Base-by-base conservation (phyloP, 2,329 filamentous ascomycete species). In the Chaetomiaceae sp. region DNA sequence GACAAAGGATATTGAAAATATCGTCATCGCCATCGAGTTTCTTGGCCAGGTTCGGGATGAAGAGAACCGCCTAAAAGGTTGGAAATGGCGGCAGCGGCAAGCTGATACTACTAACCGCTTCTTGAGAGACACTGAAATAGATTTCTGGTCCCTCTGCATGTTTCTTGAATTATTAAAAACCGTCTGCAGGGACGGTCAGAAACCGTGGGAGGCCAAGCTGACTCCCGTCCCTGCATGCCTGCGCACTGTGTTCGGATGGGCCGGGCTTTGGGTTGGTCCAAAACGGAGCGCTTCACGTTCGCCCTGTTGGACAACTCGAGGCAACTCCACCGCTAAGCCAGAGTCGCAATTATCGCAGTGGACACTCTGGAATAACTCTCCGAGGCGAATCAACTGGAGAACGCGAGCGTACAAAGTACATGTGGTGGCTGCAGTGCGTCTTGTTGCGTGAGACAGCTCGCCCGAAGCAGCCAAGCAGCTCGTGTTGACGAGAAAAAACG, bases 241-340 rank as follows among this genome's bases (percentile, higher is more conserved):
- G 43, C 53, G 52, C 59, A 61, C 59, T 60, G 59, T 61, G 59
- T 61, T 60, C 58, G 59, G 56, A 57, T 51, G 44, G 44, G 44
- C 50, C 55, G 56, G 59, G 52, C 45, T 48, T 48, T 52, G 47
- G 37, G n/a, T n/a, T n/a, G n/a, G n/a, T n/a, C n/a, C n/a, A 27
- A 27, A 25, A 41, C 31, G 25, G 39, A 27, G 25, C 25, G 6
- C 25, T 10, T 27, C n/a, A n/a, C n/a, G n/a, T n/a, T n/a, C n/a
- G n/a, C n/a, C n/a, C n/a, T n/a, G n/a, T n/a, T n/a, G n/a, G n/a
- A n/a, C n/a, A n/a, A n/a, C n/a, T n/a, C n/a, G n/a, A 27, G 25
- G 10, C 33, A 7, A 14, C 14, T 8, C 31, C 13, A 13, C 27
- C 30, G 23, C 10, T 8, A n/a, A 39, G 20, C 25, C 37, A 19